Evolutionary conservation across 371 early-diverging fungal species (phyloP).

Genomic region (Mortierella sp.): DNA sequence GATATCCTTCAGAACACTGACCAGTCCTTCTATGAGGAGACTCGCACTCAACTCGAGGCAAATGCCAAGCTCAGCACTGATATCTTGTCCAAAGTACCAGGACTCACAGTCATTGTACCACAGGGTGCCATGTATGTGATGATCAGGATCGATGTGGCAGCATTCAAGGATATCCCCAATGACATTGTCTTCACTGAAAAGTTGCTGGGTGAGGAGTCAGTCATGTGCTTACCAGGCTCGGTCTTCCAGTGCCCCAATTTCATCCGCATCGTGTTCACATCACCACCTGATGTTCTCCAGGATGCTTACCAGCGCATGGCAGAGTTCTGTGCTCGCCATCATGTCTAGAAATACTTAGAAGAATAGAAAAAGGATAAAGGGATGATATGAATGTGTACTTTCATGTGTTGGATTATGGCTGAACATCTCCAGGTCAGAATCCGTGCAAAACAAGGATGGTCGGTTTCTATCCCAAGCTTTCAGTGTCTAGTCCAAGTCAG

Average conservation of each 20-base stretch:
- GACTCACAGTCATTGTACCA: slow-evolving; percentile 80
- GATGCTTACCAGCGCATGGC: slow-evolving; percentile 83
- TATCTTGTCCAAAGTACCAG: slow-evolving; percentile 73
- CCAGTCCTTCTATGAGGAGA: slow-evolving; percentile 72
- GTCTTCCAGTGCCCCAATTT: slow-evolving; percentile 86
- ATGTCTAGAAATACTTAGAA: slow-evolving; percentile 34
- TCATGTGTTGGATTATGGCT: too few relatives aligned
- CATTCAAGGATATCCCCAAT: slow-evolving; percentile 78
- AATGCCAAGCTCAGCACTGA: slow-evolving; percentile 75
- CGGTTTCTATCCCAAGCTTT: too few relatives aligned
- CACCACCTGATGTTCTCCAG: slow-evolving; percentile 76
- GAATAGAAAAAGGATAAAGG: too few relatives aligned
- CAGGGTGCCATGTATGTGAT: slow-evolving; percentile 97
- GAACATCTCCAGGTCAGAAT: too few relatives aligned
- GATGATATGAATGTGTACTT: too few relatives aligned
- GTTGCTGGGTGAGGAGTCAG: slow-evolving; percentile 86
- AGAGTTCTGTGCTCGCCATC: slow-evolving; percentile 84
- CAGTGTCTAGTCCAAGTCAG: too few relatives aligned
- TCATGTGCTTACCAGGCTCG: slow-evolving; percentile 87
- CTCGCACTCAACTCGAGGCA: slow-evolving; percentile 74
- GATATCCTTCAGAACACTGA: slow-evolving; percentile 82
- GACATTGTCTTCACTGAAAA: slow-evolving; percentile 87
- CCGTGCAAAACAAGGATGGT: too few relatives aligned
- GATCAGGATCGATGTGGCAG: slow-evolving; percentile 78
- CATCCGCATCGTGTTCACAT: slow-evolving; percentile 85